Base-by-base conservation (phyloP, 371 early-diverging fungal genomes). In the Haplosporangium sp. region DNA sequence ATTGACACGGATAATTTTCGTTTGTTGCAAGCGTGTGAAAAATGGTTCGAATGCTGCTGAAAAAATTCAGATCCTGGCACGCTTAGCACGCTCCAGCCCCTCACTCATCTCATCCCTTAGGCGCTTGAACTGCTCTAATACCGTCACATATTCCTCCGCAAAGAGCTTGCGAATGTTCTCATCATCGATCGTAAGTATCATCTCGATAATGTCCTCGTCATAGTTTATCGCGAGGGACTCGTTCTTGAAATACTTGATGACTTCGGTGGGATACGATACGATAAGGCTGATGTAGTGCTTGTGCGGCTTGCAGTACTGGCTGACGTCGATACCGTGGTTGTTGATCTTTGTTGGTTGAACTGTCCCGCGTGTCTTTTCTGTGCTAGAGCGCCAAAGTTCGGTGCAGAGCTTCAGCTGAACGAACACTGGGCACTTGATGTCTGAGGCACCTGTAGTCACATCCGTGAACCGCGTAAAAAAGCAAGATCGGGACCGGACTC, bases 401-500 rank as follows among this genome's bases (percentile, higher is more conserved):
- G n/a, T 1, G 42, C 57, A 41, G 42, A 59, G 54, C 53, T 66
- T 66, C 1, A 59, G 11, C 20, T 66, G 59, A 2, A 66, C 59
- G 50, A 66, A 36, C 9, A 59, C 67, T 1, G 67, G 60, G n/a
- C 52, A 59, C 0, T 20, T 1, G n/a, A 47, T 41, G 4, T 59
- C 59, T 14, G 53, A 20, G 29, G 23, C 48, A 6, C 11, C n/a
- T n/a, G n/a, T 23, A 46, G 59, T 55, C 55, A 45, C 18, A 36
- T 23, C 55, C 16, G 16, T 46, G 60, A 67, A 67, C 6, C 67
- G 67, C 40, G 60, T n/a, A 53, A 67, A 59, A 45, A 67, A 67
- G 54, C 55, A 59, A 68, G 29, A 43, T 68, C 61, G n/a, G 62
- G 62, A 5, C 68, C 62, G 10, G 68, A 68, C 53, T 50, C 16